Base-by-base conservation (phyloP, 805 yeast genomes). In the Lipomyces chichibuensis region DNA sequence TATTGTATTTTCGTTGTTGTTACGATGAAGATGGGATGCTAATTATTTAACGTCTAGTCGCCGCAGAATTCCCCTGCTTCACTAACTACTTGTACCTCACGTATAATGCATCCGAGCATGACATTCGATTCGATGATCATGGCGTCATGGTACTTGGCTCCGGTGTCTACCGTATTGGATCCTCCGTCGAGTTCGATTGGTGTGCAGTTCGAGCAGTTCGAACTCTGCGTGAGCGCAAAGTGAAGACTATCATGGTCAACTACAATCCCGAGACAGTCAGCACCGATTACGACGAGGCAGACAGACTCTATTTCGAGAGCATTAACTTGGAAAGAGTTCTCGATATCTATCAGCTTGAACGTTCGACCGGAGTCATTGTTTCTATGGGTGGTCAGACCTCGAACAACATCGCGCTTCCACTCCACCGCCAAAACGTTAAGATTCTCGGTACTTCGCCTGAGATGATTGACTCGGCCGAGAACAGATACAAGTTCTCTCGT, bases 301-400 rank as follows among this genome's bases (percentile, higher is more conserved):
- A 94, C 79, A 86, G 98, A 79, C 85, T 94, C 73, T 94, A 95
- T 82, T 94, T 94, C 76, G 99, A 94, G 84, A 93, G 95, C 57
- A 91, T 94, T 79, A 92, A 92, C 80, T 83, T 93, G 75, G 99
- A 94, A 83, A 86, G 98, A 78, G 94, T 94, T 37, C 83, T 94
- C 76, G 99, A 94, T 82, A 92, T 94, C 74, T 95, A 94, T 78
- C 97, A 94, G 78, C 81, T 92, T 65, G 98, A 95, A 82, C 85
- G 87, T 74, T 89, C 97, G 52, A 80, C 87, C 13, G 99, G 98
- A 83, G 98, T 94, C 66, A 88, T 94, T 67, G 91, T 94, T 71
- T 89, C 98, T 65, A 92, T 94, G 97, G 99, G 99, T 85, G 99
- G 99, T 78, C 99, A 94, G 83, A 91, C 97, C 43, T 91, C 98